Evolutionary conservation across 108 stramenopile genomes (phyloP).

Genomic region (Nannochloropsis salina): DNA sequence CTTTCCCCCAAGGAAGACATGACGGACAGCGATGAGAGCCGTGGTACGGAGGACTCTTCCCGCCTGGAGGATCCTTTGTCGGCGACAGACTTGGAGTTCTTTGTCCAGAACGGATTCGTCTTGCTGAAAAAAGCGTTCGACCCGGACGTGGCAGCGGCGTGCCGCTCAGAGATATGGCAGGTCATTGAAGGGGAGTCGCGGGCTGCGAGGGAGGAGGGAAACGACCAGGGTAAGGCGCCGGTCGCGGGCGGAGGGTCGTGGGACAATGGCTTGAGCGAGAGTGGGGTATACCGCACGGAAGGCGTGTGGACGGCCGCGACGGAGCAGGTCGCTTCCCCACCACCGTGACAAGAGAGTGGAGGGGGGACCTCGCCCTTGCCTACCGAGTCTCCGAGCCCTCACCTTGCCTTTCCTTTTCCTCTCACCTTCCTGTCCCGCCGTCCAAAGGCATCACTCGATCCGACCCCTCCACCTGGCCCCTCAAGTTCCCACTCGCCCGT

Average conservation of each 20-base stretch:
- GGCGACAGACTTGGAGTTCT: neutral
- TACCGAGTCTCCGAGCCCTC: too few species aligned
- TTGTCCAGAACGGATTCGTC: neutral
- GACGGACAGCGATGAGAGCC: too few species aligned
- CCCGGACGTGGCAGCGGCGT: slow-evolving; percentile 19
- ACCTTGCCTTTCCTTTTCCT: too few species aligned
- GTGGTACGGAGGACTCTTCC: too few species aligned
- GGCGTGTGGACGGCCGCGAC: too few species aligned
- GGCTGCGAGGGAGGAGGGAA: neutral
- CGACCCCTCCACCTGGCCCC: slow-evolving; percentile 23
- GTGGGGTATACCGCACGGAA: neutral
- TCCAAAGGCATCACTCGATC: neutral
- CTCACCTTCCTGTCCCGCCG: too few species aligned
- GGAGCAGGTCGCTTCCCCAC: too few species aligned
- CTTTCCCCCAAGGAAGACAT: too few species aligned
- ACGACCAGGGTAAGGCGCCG: neutral
- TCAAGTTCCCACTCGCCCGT: neutral
- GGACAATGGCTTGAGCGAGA: neutral
- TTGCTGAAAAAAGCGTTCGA: neutral
- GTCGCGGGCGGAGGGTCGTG: too few species aligned
- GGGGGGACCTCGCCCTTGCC: too few species aligned
- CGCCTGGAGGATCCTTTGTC: neutral
- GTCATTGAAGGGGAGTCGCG: slow-evolving; percentile 7
- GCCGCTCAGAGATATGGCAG: slow-evolving; percentile 14
- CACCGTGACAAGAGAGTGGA: too few species aligned